Percentiles rank a stretch among this genome's conserved stretches.
These are phyloP conservation scores for Podosphaera aphanis DNA, from an alignment of 2,329 filamentous ascomycete species.

Conservation along the genomic window DNA sequence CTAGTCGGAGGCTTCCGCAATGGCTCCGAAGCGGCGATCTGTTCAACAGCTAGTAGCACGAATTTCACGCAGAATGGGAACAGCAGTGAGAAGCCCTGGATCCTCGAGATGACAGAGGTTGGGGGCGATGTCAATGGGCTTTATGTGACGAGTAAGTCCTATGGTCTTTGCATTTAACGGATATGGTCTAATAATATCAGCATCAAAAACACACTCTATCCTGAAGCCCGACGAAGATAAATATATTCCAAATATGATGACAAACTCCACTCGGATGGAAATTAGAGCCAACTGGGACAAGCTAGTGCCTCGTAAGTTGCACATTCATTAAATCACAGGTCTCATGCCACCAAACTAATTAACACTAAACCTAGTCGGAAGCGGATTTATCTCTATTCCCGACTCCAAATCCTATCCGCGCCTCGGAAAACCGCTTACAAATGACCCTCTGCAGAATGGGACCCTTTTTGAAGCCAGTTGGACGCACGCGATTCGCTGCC, in stretches of 20 bases:
- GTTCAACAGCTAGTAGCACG: not conserved
- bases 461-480: slow-evolving; percentile 16
- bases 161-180: not conserved
- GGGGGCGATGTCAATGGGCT: slow-evolving; percentile 17
- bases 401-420: slow-evolving; percentile 14
- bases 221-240: slow-evolving; percentile 11
- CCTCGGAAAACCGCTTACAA: slow-evolving; percentile 14
- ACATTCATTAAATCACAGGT: too few relatives aligned
- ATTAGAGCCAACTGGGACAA: slow-evolving; percentile 16
- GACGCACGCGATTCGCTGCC: slow-evolving; percentile 17
- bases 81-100: not conserved
- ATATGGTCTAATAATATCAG: too few relatives aligned
- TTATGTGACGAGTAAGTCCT: slow-evolving; percentile 13
- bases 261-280: slow-evolving; percentile 13
- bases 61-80: slow-evolving; percentile 3
- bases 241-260: slow-evolving; percentile 16
- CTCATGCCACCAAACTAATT: too few relatives aligned
- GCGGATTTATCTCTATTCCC: slow-evolving; percentile 15
- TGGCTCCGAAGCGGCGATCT: not conserved
- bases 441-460: slow-evolving; percentile 14
- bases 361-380: slow-evolving; percentile 10
- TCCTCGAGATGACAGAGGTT: slow-evolving; percentile 10
- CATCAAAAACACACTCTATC: too few relatives aligned
- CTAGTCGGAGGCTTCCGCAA: not conserved
- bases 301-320: slow-evolving; percentile 15